phyloP scores from a whole-genome alignment of 2,329 filamentous ascomycete genomes.

The Penicillium olsonii region DNA sequence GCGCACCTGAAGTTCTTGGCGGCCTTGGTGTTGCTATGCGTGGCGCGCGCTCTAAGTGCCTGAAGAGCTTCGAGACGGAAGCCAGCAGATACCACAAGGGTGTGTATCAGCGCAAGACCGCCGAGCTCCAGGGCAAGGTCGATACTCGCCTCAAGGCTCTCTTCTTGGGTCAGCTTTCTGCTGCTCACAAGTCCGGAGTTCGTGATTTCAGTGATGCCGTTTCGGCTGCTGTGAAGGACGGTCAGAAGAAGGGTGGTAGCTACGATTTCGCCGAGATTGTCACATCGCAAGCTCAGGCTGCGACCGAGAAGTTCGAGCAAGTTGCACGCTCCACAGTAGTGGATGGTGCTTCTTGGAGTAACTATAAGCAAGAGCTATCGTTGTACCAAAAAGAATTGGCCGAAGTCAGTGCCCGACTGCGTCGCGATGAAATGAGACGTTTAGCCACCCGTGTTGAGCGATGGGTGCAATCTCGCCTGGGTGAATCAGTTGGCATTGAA shows the following conservation, averaged over 20 bases:
- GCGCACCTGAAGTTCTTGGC: conserved; percentile 70
- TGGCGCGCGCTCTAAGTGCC: conserved; percentile 67
- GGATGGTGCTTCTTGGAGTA: conserved; percentile 80
- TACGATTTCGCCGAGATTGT: conserved; percentile 98
- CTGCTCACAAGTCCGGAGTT: conserved; percentile 87
- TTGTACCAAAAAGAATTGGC: conserved; percentile 90
- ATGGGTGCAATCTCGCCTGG: conserved; percentile 86
- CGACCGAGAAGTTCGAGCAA: conserved; percentile 71
- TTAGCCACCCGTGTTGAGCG: conserved; percentile 88
- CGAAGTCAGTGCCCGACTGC: conserved; percentile 77
- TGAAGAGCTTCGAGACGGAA: conserved; percentile 85
- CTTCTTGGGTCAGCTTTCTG: conserved; percentile 83
- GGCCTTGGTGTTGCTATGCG: conserved; percentile 75
- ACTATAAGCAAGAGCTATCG: conserved; percentile 75
- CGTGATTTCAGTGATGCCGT: conserved; percentile 84
- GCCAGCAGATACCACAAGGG: conserved; percentile 96
- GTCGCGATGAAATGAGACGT: conserved; percentile 94
- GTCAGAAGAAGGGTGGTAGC: conserved; percentile 84
- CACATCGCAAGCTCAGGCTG: conserved; percentile 73
- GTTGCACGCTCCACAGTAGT: conserved; percentile 76
- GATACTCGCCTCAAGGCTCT: conserved; percentile 85
- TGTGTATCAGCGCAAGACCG: conserved; percentile 82
- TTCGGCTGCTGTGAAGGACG: conserved; percentile 79
- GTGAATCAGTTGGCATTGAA: conserved; percentile 84
- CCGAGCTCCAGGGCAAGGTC: conserved; percentile 82